Evolutionary conservation across 495 filamentous ascomycete species (phyloP).

Genomic region (Parathielavia appendiculata): DNA sequence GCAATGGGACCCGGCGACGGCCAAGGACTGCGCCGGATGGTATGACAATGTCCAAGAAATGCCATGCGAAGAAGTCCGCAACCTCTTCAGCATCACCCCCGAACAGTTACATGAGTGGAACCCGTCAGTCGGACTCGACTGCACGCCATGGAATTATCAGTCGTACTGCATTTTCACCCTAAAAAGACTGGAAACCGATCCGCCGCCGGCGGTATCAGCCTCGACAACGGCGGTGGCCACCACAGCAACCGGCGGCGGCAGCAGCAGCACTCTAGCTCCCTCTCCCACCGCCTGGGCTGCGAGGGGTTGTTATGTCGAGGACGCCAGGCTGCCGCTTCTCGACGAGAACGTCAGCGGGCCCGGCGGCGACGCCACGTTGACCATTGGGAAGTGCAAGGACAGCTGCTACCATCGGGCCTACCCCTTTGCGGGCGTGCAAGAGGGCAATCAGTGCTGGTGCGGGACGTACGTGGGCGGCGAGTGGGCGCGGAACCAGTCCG

Average conservation of each 20-base stretch:
- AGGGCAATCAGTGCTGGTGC: conserved; percentile 10
- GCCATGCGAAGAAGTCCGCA: not conserved
- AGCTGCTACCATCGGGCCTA: not conserved
- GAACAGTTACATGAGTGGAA: conserved; percentile 4
- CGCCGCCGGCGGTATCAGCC: not conserved
- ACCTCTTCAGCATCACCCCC: not conserved
- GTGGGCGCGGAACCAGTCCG: not conserved
- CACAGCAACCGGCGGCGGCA: not conserved
- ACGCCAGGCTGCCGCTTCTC: conserved; percentile 1
- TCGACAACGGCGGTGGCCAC: not conserved
- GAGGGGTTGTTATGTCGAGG: conserved; percentile 2
- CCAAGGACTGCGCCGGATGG: conserved; percentile 4
- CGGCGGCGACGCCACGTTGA: not conserved
- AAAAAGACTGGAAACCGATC: not conserved
- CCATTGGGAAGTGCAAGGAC: not conserved
- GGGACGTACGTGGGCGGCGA: not conserved
- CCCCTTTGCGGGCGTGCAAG: conserved; percentile 1
- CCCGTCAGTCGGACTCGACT: conserved; percentile 3
- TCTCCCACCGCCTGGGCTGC: conserved; percentile 1
- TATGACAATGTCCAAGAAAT: not conserved
- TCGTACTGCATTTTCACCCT: conserved; percentile 5
- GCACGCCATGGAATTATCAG: not conserved
- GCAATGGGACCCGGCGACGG: not conserved
- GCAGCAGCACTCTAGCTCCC: not conserved
- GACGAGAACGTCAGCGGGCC: not conserved